Evolutionary conservation across 2,329 filamentous ascomycete genomes (phyloP).

Genomic region (Phyllosticta paracitricarpa): DNA sequence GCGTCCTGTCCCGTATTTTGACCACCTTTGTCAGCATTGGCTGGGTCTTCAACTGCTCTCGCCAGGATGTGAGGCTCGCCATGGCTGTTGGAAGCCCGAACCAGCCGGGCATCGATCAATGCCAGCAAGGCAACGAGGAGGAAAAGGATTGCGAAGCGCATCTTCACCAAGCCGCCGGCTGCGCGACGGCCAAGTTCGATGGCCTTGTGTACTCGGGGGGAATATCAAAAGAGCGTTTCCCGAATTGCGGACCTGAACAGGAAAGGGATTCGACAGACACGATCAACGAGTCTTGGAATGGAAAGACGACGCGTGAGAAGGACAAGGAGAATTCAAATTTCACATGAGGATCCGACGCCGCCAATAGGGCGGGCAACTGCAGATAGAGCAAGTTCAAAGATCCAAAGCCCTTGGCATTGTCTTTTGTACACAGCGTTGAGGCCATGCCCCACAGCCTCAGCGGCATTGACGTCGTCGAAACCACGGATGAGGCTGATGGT

Average conservation of each 20-base stretch:
- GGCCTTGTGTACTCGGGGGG: too few relatives aligned
- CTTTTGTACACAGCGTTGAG: neutral
- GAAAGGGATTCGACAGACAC: conserved; percentile 24
- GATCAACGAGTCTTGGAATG: conserved; percentile 29
- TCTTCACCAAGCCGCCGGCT: conserved; percentile 14
- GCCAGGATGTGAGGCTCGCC: neutral
- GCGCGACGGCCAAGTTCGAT: neutral
- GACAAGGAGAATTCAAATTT: conserved; percentile 27
- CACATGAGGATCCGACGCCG: neutral
- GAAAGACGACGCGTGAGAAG: conserved; percentile 18
- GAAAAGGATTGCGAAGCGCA: conserved; percentile 26
- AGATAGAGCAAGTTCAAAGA: neutral
- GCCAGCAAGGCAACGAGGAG: conserved; percentile 6
- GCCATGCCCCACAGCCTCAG: conserved; percentile 15
- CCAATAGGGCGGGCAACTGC: neutral
- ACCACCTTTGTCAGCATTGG: conserved; percentile 15
- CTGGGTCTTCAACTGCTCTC: neutral
- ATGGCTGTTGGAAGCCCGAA: conserved; percentile 19
- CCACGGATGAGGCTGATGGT: conserved; percentile 28
- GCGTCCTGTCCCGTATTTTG: conserved; percentile 1
- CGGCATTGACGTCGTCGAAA: conserved; percentile 25
- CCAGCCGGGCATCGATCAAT: conserved; percentile 13
- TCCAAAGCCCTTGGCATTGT: conserved; percentile 25
- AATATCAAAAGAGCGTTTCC: conserved; percentile 25
- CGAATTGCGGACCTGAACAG: conserved; percentile 24